phyloP scores from a whole-genome alignment of 192 early-diverging fungal species.

The Coemansia aciculifera region DNA sequence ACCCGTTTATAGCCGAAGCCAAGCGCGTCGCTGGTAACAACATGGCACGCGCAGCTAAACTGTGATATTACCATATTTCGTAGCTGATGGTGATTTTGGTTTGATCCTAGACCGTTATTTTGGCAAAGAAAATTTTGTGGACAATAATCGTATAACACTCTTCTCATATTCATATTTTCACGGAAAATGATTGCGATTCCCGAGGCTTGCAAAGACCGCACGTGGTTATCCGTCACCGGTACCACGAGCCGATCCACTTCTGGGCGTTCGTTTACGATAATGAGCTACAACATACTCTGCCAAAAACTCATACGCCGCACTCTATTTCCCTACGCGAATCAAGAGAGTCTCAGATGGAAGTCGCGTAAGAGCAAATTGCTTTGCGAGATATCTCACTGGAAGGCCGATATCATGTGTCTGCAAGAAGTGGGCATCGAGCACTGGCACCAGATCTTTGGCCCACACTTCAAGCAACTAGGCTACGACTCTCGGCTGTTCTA shows the following conservation, averaged over 20 bases:
- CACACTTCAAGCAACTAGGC: constrained; percentile 24
- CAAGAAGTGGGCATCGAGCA: constrained; percentile 58
- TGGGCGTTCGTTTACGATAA: constrained; percentile 43
- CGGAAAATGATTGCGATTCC: constrained; percentile 16
- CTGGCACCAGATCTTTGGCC: constrained; percentile 30
- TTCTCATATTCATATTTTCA: neutral
- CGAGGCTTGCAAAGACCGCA: constrained; percentile 26
- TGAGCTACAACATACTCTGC: constrained; percentile 65
- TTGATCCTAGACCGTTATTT: constrained; percentile 4
- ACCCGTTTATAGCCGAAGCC: constrained; percentile 30
- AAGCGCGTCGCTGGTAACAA: neutral
- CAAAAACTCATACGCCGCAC: constrained; percentile 57
- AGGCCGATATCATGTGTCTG: constrained; percentile 60
- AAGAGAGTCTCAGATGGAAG: constrained; percentile 58
- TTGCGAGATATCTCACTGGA: constrained; percentile 48
- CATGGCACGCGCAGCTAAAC: constrained; percentile 7
- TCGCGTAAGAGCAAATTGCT: constrained; percentile 50
- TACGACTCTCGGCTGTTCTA: constrained; percentile 42
- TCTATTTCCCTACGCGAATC: constrained; percentile 60
- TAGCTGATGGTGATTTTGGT: neutral
- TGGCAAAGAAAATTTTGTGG: constrained; percentile 9
- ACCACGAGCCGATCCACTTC: neutral
- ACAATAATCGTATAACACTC: neutral
- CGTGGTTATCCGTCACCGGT: constrained; percentile 32
- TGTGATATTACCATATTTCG: constrained; percentile 8